Conservation (phyloP, 2,329 filamentous ascomycete genomes). For the Periconia digitata region DNA sequence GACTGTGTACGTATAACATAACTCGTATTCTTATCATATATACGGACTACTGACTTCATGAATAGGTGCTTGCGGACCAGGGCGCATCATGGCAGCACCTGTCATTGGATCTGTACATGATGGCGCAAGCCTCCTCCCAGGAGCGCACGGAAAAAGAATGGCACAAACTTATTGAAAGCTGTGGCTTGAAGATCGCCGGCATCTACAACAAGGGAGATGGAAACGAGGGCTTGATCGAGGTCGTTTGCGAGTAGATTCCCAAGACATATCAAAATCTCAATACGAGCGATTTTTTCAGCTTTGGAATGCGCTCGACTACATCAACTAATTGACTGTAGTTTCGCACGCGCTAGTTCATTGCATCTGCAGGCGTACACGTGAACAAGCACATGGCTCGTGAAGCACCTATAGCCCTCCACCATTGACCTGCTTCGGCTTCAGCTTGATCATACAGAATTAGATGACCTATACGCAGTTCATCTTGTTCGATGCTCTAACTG, state of each 20-base stretch:
- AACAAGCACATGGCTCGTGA: no score
- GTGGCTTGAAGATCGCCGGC: conserved; percentile 9
- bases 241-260: conserved; percentile 5
- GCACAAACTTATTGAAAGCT: conserved; percentile 8
- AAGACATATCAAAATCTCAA: no score
- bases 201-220: conserved; percentile 12
- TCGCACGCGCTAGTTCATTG: no score
- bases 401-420: no score
- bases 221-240: conserved; percentile 13
- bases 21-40: not conserved
- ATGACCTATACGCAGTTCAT: no score
- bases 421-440: no score
- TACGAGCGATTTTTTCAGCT: no score
- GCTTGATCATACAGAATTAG: no score
- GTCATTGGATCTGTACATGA: conserved; percentile 11
- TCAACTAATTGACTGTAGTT: no score
- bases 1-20: conserved; percentile 8
- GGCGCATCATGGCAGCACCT: conserved; percentile 12
- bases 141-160: conserved; percentile 12
- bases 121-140: conserved; percentile 8
- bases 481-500: no score
- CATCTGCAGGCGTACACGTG: no score
- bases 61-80: conserved; percentile 10
- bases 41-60: not conserved
- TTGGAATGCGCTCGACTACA: no score